phyloP scores from a whole-genome alignment of 2,329 filamentous ascomycete species.

The Pyrenophora graminea region DNA sequence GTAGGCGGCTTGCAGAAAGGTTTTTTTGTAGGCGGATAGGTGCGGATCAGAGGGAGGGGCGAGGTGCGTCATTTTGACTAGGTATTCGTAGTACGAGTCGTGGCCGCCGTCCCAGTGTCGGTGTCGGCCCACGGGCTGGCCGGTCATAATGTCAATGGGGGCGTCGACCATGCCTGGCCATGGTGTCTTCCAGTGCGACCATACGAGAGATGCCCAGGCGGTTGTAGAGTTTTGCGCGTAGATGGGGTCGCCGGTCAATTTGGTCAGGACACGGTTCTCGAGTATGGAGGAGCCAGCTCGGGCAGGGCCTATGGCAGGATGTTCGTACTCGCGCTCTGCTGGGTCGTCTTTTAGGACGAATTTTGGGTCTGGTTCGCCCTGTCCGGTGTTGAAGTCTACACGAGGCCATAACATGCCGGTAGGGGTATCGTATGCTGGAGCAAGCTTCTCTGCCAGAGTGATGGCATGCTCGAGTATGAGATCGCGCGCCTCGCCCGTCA shows the following conservation, averaged over 20 bases:
- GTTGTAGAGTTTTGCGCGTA: slow-evolving; percentile 50
- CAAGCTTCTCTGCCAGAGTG: slow-evolving; percentile 44
- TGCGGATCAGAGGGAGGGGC: slow-evolving; percentile 45
- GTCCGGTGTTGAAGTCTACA: slow-evolving; percentile 47
- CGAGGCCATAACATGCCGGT: slow-evolving; percentile 52
- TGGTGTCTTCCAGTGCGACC: slow-evolving; percentile 47
- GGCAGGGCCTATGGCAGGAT: slow-evolving; percentile 48
- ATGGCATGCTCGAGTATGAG: slow-evolving; percentile 46
- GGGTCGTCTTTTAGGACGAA: slow-evolving; percentile 35
- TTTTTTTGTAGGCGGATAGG: slow-evolving; percentile 36
- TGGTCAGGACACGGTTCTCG: slow-evolving; percentile 49
- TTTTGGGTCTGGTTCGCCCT: slow-evolving; percentile 39
- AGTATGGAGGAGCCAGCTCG: slow-evolving; percentile 52
- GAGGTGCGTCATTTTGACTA: slow-evolving; percentile 48
- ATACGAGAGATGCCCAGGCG: slow-evolving; percentile 53
- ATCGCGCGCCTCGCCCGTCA: slow-evolving; percentile 38
- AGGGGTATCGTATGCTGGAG: slow-evolving; percentile 47
- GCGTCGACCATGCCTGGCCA: slow-evolving; percentile 49
- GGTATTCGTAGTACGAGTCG: slow-evolving; percentile 51
- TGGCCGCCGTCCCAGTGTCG: slow-evolving; percentile 52
- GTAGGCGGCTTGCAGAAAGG: slow-evolving; percentile 42
- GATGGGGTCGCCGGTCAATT: slow-evolving; percentile 47
- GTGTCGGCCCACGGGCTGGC: slow-evolving; percentile 45
- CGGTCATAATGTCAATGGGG: slow-evolving; percentile 51
- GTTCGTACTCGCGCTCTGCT: slow-evolving; percentile 37